Evolutionary conservation across 805 yeast species (phyloP), one percentile per base, ranked within the genome.

Genomic region (Candida ficus): DNA sequence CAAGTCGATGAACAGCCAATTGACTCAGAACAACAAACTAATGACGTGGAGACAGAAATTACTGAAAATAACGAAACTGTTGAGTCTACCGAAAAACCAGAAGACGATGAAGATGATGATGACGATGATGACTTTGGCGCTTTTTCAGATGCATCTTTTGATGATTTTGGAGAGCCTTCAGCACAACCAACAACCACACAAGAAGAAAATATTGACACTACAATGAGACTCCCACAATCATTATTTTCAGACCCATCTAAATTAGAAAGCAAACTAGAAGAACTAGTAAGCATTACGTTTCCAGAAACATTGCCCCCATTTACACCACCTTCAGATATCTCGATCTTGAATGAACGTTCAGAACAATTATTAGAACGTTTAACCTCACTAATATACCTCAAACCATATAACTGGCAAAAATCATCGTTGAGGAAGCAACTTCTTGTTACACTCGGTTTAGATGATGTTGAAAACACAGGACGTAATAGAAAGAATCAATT

Each of bases 331-430:
- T 17, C 35, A 7, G 36, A 46, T 17, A 31, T 48, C 2, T 39
- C 46, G 4, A 41, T 58, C 1, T 47, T 58, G 14, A 57, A 52
- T 26, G 68, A 62, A 11, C 44, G 73, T 18, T 66, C 76, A 1
- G 42, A 50, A 10, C 62, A 62, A 27, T 61, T 76, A 10, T 70
- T 74, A 61, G 60, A 61, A 17, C 70, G 70, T 40, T 59, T 81
- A n/a, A 64, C 76, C 3, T 63, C 65, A 9, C 41, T 67, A 13
- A 77, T 79, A 0, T 68, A 70, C 36, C 58, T 76, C 26, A 70
- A 70, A 22, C 83, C 81, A 1, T 71, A 80, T 14, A 80, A 79
- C 44, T 87, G 95, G 95, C 73, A 71, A 32, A 71, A 71, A 39
- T 80, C 85, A 54, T 67, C 78, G 16, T 70, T 83, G 19, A 73